phyloP scores from a whole-genome alignment of 257 asterid genomes.

The Jaltomata sinuosa region DNA sequence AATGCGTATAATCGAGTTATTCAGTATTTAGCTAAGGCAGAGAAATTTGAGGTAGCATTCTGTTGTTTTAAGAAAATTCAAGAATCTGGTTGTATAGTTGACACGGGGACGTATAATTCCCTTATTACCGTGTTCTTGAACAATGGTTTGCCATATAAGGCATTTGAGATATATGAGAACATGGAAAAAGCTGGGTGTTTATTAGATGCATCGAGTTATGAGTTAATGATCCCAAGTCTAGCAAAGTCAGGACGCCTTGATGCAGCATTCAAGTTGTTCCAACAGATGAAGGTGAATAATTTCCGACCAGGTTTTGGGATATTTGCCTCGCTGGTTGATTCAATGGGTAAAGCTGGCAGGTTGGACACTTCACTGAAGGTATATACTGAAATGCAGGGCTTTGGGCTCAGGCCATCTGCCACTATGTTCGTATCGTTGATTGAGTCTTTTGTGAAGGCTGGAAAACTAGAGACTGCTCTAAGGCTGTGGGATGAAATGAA shows the following conservation, averaged over 20 bases:
- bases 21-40: constrained; percentile 83
- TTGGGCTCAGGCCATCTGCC: constrained; percentile 82
- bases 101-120: constrained; percentile 65
- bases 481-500: constrained; percentile 96
- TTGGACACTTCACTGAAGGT: constrained; percentile 82
- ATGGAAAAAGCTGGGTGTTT: constrained; percentile 85
- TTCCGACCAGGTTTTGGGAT: constrained; percentile 25
- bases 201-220: constrained; percentile 76
- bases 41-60: constrained; percentile 86
- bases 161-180: constrained; percentile 82
- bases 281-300: constrained; percentile 39
- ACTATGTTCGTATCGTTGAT: constrained; percentile 73
- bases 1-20: constrained; percentile 73
- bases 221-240: constrained; percentile 80
- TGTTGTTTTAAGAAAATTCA: constrained; percentile 92
- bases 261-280: constrained; percentile 44
- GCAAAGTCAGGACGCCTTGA: constrained; percentile 94
- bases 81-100: constrained; percentile 63
- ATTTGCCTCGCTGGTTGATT: constrained; percentile 36
- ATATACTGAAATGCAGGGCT: constrained; percentile 84
- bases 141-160: constrained; percentile 83
- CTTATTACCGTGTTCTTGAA: constrained; percentile 70
- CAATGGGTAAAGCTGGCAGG: constrained; percentile 56
- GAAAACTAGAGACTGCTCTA: constrained; percentile 70
- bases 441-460: constrained; percentile 88